Base-by-base conservation (phyloP, 75 land plant genomes). In the Pseudotsuga menziesii region DNA sequence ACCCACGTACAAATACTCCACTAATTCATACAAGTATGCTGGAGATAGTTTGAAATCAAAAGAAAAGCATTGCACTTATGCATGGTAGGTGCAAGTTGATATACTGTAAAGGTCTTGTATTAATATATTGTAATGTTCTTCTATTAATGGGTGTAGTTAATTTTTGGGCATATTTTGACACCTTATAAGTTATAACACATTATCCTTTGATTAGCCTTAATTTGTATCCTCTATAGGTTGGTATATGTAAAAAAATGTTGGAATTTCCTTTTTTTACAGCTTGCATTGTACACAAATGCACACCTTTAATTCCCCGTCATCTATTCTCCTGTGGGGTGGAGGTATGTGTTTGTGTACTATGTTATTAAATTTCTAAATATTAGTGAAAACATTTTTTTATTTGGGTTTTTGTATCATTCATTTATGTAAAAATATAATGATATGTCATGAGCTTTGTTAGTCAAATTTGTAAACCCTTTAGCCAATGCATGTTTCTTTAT, bases 1-100 rank as follows among this genome's bases (percentile, higher is more conserved):
- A 57, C 94, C 94, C 12, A 94, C 97, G 8, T 91, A 91, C 80
- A 94, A 91, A 55, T 94, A 89, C 78, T 81, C 80, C 3, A 61
- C 75, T 44, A 86, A 91, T 39, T 91, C 96, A 41, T 89, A 93
- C 61, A 23, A 76, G 27, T 93, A 85, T 66, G 77, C 88, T 60
- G 89, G 91, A 25, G 94, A 94, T 77, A 76, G 78, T 44, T 29
- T 73, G 16, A 88, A 84, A 76, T 73, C 86, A 1, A 90, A 87
- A 76, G 92, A 81, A 75, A 91, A 91, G 78, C 61, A 87, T 39
- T 75, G 96, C 74, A 91, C 96, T 26, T 94, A 94, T 41, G 91
- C 96, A 69, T 94, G 97, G 97, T 90, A 75, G 75, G 80, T 25
- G 22, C 32, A 64, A 54, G 35, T 44, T 29, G 1, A 63, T 29